Base-by-base conservation (phyloP, 306 rosid species). In the Dicorynia guianensis region DNA sequence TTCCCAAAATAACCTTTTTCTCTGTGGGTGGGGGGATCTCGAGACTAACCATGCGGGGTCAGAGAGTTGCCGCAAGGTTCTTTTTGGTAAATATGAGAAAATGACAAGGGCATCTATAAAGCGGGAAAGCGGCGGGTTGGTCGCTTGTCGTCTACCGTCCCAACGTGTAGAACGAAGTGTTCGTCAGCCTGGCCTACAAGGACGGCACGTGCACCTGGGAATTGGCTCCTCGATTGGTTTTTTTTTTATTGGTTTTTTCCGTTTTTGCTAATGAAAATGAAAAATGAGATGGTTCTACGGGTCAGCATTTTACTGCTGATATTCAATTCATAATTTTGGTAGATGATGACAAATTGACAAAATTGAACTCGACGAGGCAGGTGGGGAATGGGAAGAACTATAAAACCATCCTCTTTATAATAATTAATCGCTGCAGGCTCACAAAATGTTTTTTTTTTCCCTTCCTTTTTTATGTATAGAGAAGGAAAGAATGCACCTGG, bases 1-100 rank as follows among this genome's bases (percentile, higher is more conserved):
- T 82, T 10, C 36, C 87, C 13, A 75, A 71, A 79, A 15, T 49
- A 5, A 15, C 87, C 86, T 76, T 76, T 25, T 4, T 48, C 17
- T 46, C 20, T 14, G 17, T 5, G 17, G 36, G 4, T 13, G 30
- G 30, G 30, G 0, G 4, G 44, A 66, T 47, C 58, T 14, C 69
- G 33, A 60, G 75, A 44, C 43, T 10, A n/a, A 15, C 67, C 63
- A 34, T 3, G 55, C 49, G 54, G 12, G 7, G 58, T 61, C 30
- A 61, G 71, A 63, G 47, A 49, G 60, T 63, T 48, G 78, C 61
- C 78, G 1, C 2, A 5, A 1, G 25, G 63, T 38, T 68, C 20
- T 5, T 6, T 68, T 67, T 15, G 4, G 71, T 25, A 71, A 69
- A 62, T 63, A 39, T 4, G 0, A 1, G 48, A 39, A 61, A 42